Evolutionary conservation across 2,329 filamentous ascomycete species (phyloP).

Genomic region (Aspergillus vadensis): DNA sequence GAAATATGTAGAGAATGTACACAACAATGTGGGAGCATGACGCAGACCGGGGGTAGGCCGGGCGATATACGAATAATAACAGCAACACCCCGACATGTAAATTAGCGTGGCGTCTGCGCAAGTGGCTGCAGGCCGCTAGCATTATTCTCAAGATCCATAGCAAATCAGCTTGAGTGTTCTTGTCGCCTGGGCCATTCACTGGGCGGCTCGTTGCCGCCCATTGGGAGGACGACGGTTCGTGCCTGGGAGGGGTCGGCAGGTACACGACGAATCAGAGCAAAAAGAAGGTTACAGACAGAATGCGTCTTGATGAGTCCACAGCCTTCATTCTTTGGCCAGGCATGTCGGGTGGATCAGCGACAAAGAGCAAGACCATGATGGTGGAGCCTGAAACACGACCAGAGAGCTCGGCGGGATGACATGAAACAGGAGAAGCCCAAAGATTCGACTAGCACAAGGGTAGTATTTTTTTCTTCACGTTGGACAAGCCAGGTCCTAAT

Average conservation of each 20-base stretch:
- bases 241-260: background rate
- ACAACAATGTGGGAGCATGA: conserved; percentile 12
- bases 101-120: background rate
- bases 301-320: conserved; percentile 6
- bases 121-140: background rate
- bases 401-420: conserved; percentile 6
- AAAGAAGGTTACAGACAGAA: background rate
- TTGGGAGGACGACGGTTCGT: conserved; percentile 6
- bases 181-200: conserved; percentile 13
- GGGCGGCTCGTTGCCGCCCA: conserved; percentile 2
- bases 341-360: conserved; percentile 19
- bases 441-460: background rate
- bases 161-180: conserved; percentile 6
- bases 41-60: conserved; percentile 4
- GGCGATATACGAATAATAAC: conserved; percentile 8
- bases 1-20: conserved; percentile 22
- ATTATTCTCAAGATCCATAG: conserved; percentile 3
- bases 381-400: conserved; percentile 20
- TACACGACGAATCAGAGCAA: conserved; percentile 16
- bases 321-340: conserved; percentile 21
- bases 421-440: conserved; percentile 23
- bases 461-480: background rate
- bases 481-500: background rate
- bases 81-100: conserved; percentile 10
- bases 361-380: conserved; percentile 10